Evolutionary conservation across 2,329 filamentous ascomycete genomes (phyloP), one percentile per base, ranked within the genome.

Genomic region (Aspergillus fumigatus): DNA sequence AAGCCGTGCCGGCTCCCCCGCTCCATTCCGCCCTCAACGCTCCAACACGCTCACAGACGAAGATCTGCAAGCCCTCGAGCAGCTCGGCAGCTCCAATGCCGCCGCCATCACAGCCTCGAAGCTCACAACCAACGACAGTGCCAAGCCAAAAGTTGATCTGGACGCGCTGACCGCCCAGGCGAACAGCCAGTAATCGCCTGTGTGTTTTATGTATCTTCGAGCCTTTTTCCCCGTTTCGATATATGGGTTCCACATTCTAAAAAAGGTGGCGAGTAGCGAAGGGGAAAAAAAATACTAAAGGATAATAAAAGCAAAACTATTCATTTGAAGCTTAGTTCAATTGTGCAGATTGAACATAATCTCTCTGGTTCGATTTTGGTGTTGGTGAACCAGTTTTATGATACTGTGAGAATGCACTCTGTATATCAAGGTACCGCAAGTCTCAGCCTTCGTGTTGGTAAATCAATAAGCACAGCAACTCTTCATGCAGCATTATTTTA

Each of bases 1-100:
- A 26, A 89, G 85, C 62, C 80, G 86, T 59, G 86, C 88, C 2
- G 82, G 83, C 35, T 91, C 88, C 43, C 88, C 88, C 21, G 80
- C 87, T 50, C 79, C 85, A 8, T 83, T 86, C 75, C 81, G 82
- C 58, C 82, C 81, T 8, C 80, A 79, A 61, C 79, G 83, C 55
- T 79, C 82, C 49, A 80, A 83, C 59, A 79, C 79, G 32, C 69
- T 78, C 53, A 75, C 75, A 23, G 66, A 75, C 43, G 75, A 76
- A 19, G 77, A 79, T 55, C 62, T 79, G 19, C 67, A 75, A 53
- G 77, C 76, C 21, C 69, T 79, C 29, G 75, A 79, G 57, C 65
- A 72, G 55, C 66, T 79, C 54, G 68, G 70, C 38, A 55, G 65
- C 23, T 62, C 63, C 5, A 63, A 65, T 21, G 57, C 63, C 23